Evolutionary conservation across 23 red algal genomes (phyloP).

Genomic region (Agarophyton chilense): DNA sequence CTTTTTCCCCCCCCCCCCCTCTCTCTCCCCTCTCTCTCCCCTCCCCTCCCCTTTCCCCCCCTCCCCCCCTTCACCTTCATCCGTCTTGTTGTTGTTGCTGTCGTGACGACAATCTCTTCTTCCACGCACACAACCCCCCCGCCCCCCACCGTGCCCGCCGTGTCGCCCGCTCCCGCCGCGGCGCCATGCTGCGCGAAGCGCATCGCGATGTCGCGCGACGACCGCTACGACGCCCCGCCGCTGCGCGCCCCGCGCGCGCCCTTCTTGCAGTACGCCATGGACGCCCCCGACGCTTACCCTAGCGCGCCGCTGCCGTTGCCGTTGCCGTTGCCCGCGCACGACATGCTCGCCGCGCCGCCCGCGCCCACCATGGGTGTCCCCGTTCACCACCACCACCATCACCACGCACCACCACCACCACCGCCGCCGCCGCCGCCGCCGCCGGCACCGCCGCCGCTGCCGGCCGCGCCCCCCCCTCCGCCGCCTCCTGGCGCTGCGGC

Average conservation of each 20-base stretch:
- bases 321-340: not conserved
- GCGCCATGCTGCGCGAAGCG: slow-evolving; percentile 19
- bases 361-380: not conserved
- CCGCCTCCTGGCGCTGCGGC: too few relatives aligned
- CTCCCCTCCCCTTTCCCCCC: not conserved
- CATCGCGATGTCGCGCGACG: slow-evolving; percentile 6
- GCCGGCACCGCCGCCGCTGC: too few relatives aligned
- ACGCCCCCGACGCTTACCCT: slow-evolving; percentile 4
- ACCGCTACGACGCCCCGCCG: slow-evolving; percentile 2
- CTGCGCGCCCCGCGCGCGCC: not conserved
- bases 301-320: slow-evolving; percentile 1
- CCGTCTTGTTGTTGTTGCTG: not conserved
- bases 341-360: not conserved
- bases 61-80: not conserved
- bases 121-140: not conserved
- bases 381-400: too few relatives aligned
- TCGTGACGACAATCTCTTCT: not conserved
- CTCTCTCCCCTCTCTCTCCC: not conserved
- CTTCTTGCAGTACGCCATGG: slow-evolving; percentile 1
- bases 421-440: too few relatives aligned
- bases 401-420: too few relatives aligned
- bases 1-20: not conserved
- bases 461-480: too few relatives aligned
- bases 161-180: not conserved
- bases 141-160: not conserved